phyloP scores from a whole-genome alignment of 163 green algal species.

The Scenedesmus sp. region DNA sequence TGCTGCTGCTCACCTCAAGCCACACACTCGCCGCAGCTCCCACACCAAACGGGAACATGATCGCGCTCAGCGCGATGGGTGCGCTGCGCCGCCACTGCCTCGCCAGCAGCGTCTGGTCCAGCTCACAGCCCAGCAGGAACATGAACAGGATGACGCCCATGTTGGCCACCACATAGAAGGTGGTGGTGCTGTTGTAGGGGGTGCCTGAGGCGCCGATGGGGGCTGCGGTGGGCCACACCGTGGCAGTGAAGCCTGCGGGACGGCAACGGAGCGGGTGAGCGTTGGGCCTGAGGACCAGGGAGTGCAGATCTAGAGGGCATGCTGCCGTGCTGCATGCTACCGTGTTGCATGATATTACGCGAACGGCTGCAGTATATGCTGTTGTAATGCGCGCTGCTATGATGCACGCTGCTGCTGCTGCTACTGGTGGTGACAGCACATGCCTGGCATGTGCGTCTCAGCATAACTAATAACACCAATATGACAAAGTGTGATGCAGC shows the following conservation, averaged over 20 bases:
- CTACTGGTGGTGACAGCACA: background rate
- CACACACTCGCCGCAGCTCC: constrained; percentile 17
- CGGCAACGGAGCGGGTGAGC: background rate
- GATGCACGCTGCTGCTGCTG: background rate
- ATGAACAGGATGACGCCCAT: constrained; percentile 48
- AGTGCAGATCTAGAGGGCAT: background rate
- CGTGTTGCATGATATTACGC: no score
- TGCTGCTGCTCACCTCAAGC: constrained; percentile 31
- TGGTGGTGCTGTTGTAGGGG: constrained; percentile 38
- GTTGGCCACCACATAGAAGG: constrained; percentile 46
- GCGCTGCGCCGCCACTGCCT: constrained; percentile 32
- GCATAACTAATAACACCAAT: background rate
- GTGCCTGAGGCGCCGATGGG: background rate
- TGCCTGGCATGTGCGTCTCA: no score
- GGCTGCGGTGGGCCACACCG: constrained; percentile 26
- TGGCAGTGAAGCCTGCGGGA: constrained; percentile 29
- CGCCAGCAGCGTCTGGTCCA: constrained; percentile 23
- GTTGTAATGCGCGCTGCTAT: no score
- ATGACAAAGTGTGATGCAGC: background rate
- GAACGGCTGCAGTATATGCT: no score
- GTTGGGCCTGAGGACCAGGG: background rate
- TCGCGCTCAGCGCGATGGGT: constrained; percentile 36
- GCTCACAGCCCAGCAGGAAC: constrained; percentile 49
- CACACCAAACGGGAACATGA: constrained; percentile 41
- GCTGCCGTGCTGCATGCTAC: background rate